These are phyloP conservation scores for Comarum palustre DNA, from an alignment of 306 rosid species.

Conservation along the genomic window DNA sequence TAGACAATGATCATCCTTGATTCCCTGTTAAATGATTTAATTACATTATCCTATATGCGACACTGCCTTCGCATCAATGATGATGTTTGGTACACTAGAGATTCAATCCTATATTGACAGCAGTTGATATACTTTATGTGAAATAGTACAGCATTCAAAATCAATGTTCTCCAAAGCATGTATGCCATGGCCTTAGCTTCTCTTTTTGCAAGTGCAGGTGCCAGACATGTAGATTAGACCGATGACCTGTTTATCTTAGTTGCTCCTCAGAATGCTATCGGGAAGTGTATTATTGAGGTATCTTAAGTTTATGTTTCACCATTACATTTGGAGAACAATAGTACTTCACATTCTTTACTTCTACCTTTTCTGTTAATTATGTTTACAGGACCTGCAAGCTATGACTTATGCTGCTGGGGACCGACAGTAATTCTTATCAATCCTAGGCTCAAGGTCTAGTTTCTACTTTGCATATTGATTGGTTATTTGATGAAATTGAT, in stretches of 20 bases:
- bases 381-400: slow-evolving; percentile 74
- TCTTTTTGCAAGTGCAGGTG: slow-evolving; percentile 55
- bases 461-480: slow-evolving; percentile 6
- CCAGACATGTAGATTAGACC: slow-evolving; percentile 76
- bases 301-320: slow-evolving; percentile 19
- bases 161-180: not conserved
- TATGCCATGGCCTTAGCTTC: not conserved
- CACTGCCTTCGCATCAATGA: not conserved
- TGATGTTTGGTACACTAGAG: not conserved
- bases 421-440: slow-evolving; percentile 76
- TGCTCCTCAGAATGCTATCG: slow-evolving; percentile 98
- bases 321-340: slow-evolving; percentile 19
- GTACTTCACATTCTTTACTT: slow-evolving; percentile 15
- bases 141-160: not conserved
- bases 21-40: slow-evolving; percentile 7
- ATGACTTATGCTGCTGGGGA: slow-evolving; percentile 87
- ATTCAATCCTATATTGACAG: not conserved
- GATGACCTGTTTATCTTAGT: slow-evolving; percentile 89
- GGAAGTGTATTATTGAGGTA: slow-evolving; percentile 91
- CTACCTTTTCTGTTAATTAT: slow-evolving; percentile 24
- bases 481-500: not conserved
- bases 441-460: slow-evolving; percentile 76
- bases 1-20: slow-evolving; percentile 19
- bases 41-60: not conserved
- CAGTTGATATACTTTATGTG: not conserved